Conservation (phyloP, 805 yeast genomes). For the Lachancea lanzarotensis region DNA sequence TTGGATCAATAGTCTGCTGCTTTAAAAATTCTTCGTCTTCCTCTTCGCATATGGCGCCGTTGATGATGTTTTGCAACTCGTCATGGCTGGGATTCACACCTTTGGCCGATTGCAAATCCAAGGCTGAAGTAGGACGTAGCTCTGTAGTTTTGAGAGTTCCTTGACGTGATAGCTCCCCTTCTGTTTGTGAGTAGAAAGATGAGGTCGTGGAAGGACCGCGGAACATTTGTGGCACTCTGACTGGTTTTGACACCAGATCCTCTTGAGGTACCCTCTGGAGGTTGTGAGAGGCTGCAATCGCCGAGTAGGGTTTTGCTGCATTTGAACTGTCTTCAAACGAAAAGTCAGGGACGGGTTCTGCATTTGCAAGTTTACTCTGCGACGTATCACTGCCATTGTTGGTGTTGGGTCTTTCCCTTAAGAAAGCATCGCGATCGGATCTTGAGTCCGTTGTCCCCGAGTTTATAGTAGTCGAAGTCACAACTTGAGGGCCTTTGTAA, state of each 20-base stretch:
- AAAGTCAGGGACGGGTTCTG: slow-evolving; percentile 1
- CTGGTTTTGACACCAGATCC: background rate
- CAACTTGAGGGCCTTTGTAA: slow-evolving; percentile 11
- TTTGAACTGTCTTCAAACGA: background rate
- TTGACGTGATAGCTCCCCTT: slow-evolving; percentile 2
- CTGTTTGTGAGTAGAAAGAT: slow-evolving; percentile 6
- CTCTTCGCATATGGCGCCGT: slow-evolving; percentile 15
- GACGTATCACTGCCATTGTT: background rate
- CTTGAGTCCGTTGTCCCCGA: slow-evolving; percentile 8
- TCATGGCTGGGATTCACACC: slow-evolving; percentile 16
- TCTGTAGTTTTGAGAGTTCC: slow-evolving; percentile 6
- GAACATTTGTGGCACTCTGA: background rate
- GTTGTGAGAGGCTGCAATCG: slow-evolving; percentile 1
- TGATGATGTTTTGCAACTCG: slow-evolving; percentile 23
- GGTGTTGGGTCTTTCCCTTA: background rate
- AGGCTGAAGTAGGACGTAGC: slow-evolving; percentile 13
- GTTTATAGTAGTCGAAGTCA: slow-evolving; percentile 8
- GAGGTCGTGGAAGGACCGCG: slow-evolving; percentile 7
- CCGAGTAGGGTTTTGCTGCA: slow-evolving; percentile 4
- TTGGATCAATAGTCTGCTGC: slow-evolving; percentile 15
- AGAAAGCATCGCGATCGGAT: slow-evolving; percentile 6
- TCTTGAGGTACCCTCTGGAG: background rate
- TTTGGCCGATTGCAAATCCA: slow-evolving; percentile 19
- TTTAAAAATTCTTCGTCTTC: slow-evolving; percentile 16
- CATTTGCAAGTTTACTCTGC: background rate